phyloP scores from a whole-genome alignment of 148 eudicot genomes.

The Diospyros lotus region DNA sequence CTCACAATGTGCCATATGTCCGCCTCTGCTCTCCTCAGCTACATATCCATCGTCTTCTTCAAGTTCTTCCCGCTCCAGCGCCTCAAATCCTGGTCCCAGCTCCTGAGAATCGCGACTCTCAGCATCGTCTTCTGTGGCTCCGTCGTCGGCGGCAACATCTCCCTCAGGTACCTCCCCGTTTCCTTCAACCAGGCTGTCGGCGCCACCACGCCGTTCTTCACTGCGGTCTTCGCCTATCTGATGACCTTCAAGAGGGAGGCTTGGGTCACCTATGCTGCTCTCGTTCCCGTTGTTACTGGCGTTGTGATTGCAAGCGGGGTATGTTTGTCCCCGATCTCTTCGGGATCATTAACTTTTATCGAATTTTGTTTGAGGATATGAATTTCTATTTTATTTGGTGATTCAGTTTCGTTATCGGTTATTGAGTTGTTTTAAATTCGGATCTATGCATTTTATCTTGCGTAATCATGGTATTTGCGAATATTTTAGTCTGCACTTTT shows the following conservation, averaged over 20 bases:
- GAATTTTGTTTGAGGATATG: neutral
- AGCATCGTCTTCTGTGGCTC: conserved; percentile 86
- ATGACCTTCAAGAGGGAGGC: conserved; percentile 81
- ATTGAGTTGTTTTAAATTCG: neutral
- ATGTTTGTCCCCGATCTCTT: conserved; percentile 13
- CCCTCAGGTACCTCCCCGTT: conserved; percentile 68
- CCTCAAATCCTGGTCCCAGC: conserved; percentile 65
- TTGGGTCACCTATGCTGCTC: conserved; percentile 77
- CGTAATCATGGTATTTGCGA: neutral
- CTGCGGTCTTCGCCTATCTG: conserved; percentile 81
- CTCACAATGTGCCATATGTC: conserved; percentile 97
- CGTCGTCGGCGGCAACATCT: conserved; percentile 89
- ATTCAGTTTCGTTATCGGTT: neutral
- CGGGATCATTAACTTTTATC: neutral
- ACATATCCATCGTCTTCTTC: conserved; percentile 55
- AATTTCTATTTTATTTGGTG: too few relatives aligned
- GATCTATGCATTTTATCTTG: conserved; percentile 3
- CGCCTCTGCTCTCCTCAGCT: conserved; percentile 78
- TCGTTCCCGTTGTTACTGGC: conserved; percentile 86
- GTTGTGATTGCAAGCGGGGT: conserved; percentile 99
- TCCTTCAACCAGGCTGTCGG: conserved; percentile 95
- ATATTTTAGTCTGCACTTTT: neutral
- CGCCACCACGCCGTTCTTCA: conserved; percentile 93
- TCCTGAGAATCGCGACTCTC: conserved; percentile 58
- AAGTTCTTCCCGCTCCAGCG: conserved; percentile 69